Base-by-base conservation (phyloP, 495 filamentous ascomycete genomes). In the Trichoderma virens region DNA sequence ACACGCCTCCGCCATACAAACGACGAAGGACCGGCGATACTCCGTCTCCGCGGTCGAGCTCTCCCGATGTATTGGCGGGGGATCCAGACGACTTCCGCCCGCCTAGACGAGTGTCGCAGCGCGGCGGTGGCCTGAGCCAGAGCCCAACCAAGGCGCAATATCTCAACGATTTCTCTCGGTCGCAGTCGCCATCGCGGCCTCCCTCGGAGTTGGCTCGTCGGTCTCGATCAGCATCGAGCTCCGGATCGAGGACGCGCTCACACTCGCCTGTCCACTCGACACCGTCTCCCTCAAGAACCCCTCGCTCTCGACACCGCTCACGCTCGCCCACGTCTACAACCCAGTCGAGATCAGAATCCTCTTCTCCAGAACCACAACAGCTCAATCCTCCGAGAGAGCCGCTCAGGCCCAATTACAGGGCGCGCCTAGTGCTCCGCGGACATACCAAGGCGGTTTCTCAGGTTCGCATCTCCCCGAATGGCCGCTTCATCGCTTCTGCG, bases 401-500 rank as follows among this genome's bases (percentile, higher is more conserved):
- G 6, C 62, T 69, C 34, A 63, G n/a, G 20, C 78, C 78, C 1
- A 70, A 75, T 59, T 82, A 75, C 63, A 71, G 70, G 7, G 70
- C 71, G 8, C 70, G 68, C 3, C 66, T 80, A 18, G 63, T 66
- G 20, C 81, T 98, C 6, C 79, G 75, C 28, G 92, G 92, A 7
- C 94, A 98, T 75, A 76, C 82, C 41, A 83, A 84, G 38, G 90
- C 88, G 62, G 85, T 98, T 14, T 86, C 92, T n/a, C 84, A 88
- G 25, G 93, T 96, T 30, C 87, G 88, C 69, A 94, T 96, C 76
- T 96, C 92, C 2, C 94, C 93, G 13, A 88, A 95, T 76, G 90
- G 92, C 16, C 81, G 81, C 43, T 92, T 89, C 87, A 90, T 98
- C 67, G 94, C 94, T 4, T 95, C 90, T 67, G 88, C 86, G 64